phyloP scores from a whole-genome alignment of 148 eudicot genomes.

The Hydrangea macrophylla region DNA sequence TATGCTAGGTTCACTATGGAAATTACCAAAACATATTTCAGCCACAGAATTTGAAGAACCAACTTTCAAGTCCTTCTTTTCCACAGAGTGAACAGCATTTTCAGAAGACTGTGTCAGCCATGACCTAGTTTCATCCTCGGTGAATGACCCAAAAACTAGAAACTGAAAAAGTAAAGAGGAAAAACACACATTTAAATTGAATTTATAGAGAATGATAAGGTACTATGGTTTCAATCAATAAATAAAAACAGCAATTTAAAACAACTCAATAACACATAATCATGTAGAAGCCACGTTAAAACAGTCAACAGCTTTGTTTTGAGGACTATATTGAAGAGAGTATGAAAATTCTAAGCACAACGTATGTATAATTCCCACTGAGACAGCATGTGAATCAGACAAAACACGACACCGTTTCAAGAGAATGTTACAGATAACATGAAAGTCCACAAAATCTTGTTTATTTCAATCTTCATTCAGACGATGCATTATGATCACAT shows the following conservation, averaged over 20 bases:
- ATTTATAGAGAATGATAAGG: not conserved
- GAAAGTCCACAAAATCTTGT: too few species aligned
- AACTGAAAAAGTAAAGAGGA: constrained; percentile 36
- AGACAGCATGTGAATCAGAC: too few species aligned
- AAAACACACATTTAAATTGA: not conserved
- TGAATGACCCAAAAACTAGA: constrained; percentile 52
- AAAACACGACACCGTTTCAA: too few species aligned
- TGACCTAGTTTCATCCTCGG: constrained; percentile 49
- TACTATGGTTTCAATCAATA: constrained; percentile 2
- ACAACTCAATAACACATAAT: not conserved
- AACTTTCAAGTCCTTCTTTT: constrained; percentile 40
- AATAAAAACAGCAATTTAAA: not conserved
- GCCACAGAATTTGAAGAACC: constrained; percentile 38
- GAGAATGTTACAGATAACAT: not conserved
- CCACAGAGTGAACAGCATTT: constrained; percentile 22
- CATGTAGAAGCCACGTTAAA: not conserved
- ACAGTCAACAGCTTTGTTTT: too few species aligned
- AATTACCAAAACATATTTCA: constrained; percentile 39
- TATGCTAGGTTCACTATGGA: constrained; percentile 25
- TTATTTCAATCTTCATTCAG: not conserved
- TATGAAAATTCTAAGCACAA: too few species aligned
- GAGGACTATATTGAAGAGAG: too few species aligned
- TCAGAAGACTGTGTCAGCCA: constrained; percentile 24
- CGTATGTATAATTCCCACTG: too few species aligned
- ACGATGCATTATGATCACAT: too few species aligned